A percentile compares a stretch with the other conserved stretches of the same genome.
Conservation (phyloP, 257 asterid genomes). For the Ajuga chamaepitys region DNA sequence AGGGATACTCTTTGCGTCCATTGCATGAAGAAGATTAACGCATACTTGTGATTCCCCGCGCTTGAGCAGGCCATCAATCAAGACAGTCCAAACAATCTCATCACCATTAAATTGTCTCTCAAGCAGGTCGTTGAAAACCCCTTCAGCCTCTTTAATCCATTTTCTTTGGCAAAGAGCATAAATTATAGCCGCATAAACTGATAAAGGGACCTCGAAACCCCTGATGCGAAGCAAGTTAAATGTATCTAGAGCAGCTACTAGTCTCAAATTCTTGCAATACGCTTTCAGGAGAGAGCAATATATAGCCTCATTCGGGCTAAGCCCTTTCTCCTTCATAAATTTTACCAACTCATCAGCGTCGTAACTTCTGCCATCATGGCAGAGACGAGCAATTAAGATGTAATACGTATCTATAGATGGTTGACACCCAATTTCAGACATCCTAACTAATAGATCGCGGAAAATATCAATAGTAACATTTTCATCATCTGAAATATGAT, state of each 20-base stretch:
- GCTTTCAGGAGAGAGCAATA: slow-evolving; percentile 59
- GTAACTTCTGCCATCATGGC: slow-evolving; percentile 49
- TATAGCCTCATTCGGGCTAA: slow-evolving; percentile 48
- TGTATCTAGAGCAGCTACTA: slow-evolving; percentile 47
- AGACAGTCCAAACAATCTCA: slow-evolving; percentile 87
- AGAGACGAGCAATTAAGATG: slow-evolving; percentile 51
- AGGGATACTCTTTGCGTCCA: slow-evolving; percentile 52
- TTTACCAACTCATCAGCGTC: slow-evolving; percentile 70
- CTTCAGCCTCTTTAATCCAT: slow-evolving; percentile 52
- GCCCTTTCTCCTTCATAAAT: slow-evolving; percentile 66
- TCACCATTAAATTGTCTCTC: slow-evolving; percentile 57
- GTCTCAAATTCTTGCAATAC: slow-evolving; percentile 66
- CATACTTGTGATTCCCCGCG: slow-evolving; percentile 51
- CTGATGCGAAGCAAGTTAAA: slow-evolving; percentile 34
- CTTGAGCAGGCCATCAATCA: slow-evolving; percentile 80
- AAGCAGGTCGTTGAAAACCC: slow-evolving; percentile 57
- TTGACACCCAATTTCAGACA: slow-evolving; percentile 65
- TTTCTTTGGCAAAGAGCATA: slow-evolving; percentile 46
- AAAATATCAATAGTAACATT: slow-evolving; percentile 34
- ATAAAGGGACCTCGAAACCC: slow-evolving; percentile 52
- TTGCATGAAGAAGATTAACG: slow-evolving; percentile 52
- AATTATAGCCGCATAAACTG: slow-evolving; percentile 44
- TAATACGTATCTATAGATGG: slow-evolving; percentile 47
- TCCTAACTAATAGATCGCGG: slow-evolving; percentile 43
- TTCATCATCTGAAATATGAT: slow-evolving; percentile 27